A percentile compares a stretch with the other conserved stretches of the same genome.
Evolutionary conservation across 441 rosid species (phyloP).

Genomic region (Aquilaria agallochum): DNA sequence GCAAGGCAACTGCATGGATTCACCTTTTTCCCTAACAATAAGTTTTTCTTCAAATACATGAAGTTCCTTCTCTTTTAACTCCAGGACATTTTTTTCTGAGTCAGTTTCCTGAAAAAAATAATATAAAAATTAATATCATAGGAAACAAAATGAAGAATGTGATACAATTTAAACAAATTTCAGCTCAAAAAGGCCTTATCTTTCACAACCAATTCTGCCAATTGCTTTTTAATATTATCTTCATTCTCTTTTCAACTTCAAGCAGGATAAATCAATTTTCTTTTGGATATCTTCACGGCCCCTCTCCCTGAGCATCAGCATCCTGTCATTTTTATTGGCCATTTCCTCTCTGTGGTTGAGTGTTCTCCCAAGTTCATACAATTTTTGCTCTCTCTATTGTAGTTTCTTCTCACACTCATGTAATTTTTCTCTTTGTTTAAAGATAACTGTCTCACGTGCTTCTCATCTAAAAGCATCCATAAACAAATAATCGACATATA

Average conservation of each 20-base stretch:
- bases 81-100: no score
- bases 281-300: slow-evolving; percentile 43
- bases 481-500: slow-evolving; percentile 14
- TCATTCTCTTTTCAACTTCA: no score
- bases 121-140: no score
- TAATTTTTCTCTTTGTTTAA: slow-evolving; percentile 27
- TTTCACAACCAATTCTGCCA: slow-evolving; percentile 45
- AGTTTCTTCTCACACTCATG: slow-evolving; percentile 74
- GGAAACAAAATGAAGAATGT: no score
- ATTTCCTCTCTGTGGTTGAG: slow-evolving; percentile 53
- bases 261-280: no score
- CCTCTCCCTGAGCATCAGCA: slow-evolving; percentile 47
- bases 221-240: no score
- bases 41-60: no score
- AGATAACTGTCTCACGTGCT: slow-evolving; percentile 53
- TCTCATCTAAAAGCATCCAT: slow-evolving; percentile 53
- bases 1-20: no score
- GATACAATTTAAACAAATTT: no score
- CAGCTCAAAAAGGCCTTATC: slow-evolving; percentile 41
- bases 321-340: slow-evolving; percentile 42
- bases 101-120: no score
- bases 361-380: slow-evolving; percentile 46
- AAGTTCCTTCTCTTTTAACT: no score
- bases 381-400: slow-evolving; percentile 39
- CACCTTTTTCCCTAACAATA: no score